Evolutionary conservation across 1,284 basidiomycete genomes (phyloP), one percentile per base, ranked within the genome.

Genomic region (Exsudoporus floridanus): DNA sequence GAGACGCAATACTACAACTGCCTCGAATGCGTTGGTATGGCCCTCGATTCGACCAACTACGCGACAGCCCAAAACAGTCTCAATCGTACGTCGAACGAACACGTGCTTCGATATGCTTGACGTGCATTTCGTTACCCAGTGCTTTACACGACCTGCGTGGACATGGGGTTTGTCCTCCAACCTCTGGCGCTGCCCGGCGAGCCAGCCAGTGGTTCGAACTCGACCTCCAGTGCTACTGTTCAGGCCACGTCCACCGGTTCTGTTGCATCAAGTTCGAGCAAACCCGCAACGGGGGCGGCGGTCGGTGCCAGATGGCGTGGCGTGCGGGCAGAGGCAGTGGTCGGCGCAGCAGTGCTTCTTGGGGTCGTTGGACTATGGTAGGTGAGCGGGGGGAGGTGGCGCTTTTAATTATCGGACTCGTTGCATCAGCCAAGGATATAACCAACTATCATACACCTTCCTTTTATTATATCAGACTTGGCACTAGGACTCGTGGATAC

Each of bases 141-240:
- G 7, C 56, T 76, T 27, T 61, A 59, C 36, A 59, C 51, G 13
- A 56, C 60, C 16, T 78, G 75, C 53, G 54, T 59, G 1, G 51
- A 60, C 19, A 49, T 53, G 25, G 74, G 74, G 4, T 60, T 71
- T 46, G 49, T 59, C 13, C 59, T 77, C 12, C 69, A 72, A 0
- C 63, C 60, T 25, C 55, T 73, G 39, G 70, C 69, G 3, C 60
- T 79, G 7, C 77, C 78, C 0, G 77, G 77, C 2, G 75, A 79
- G 63, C 58, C 67, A 34, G 60, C 67, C 0, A 66, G 66, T 36
- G 62, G 67, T 37, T 53, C 68, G 16, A 62, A 63, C 19, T 62
- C 66, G n/a, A 30, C 12, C 28, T 12, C 28, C 28, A 66, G 60
- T 4, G 46, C 55, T 3, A 34, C 39, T 16, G 16, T 35, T 7